A percentile compares a stretch with the other conserved stretches of the same genome.
Evolutionary conservation across 2,329 filamentous ascomycete genomes (phyloP).

Genomic region (Fusarium keratoplasticum): DNA sequence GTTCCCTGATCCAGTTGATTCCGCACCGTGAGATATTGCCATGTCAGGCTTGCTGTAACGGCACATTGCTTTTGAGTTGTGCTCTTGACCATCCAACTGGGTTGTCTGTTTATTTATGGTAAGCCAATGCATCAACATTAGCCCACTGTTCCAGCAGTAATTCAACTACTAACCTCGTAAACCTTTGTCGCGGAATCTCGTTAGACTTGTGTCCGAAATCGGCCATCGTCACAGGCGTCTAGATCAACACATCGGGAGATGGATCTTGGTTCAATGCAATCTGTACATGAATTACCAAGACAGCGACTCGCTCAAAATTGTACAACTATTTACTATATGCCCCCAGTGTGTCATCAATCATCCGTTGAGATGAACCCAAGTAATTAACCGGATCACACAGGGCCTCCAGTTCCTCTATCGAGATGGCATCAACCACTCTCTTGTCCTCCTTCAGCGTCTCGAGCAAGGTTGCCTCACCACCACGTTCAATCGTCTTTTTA

Average conservation of each 20-base stretch:
- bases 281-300: background rate
- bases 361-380: background rate
- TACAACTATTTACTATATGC: background rate
- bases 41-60: background rate
- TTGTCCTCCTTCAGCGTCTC: background rate
- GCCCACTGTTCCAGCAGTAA: background rate
- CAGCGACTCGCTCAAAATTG: rapidly evolving
- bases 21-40: background rate
- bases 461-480: slow-evolving; percentile 2
- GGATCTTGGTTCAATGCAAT: background rate
- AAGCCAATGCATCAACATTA: background rate
- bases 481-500: slow-evolving; percentile 18
- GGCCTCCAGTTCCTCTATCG: background rate
- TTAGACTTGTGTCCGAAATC: no score
- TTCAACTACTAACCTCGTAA: background rate
- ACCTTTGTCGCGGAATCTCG: no score
- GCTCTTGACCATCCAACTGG: no score
- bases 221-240: no score
- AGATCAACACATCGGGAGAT: background rate
- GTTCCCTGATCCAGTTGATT: background rate
- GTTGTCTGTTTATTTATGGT: no score
- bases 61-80: no score
- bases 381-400: slow-evolving; percentile 20
- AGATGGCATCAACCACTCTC: background rate
- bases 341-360: background rate